Evolutionary conservation across 2,329 filamentous ascomycete genomes (phyloP).

Genomic region (Sporothrix curviconia): DNA sequence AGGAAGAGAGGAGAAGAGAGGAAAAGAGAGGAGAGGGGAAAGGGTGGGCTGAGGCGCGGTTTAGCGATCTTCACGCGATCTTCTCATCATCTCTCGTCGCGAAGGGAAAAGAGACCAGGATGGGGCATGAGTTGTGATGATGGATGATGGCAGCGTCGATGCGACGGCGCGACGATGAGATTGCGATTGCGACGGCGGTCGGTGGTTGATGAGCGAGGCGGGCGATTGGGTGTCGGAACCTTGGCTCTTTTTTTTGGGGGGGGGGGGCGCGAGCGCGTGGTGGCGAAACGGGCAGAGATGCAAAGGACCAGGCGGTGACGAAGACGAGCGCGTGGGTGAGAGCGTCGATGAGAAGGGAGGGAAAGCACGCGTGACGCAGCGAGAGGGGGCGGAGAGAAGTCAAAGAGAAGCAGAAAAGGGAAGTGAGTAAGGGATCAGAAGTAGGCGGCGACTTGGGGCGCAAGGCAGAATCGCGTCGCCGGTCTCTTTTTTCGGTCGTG

Average conservation of each 20-base stretch:
- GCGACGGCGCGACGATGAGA: not conserved
- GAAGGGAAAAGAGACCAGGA: slow-evolving; percentile 21
- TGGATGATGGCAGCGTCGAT: slow-evolving; percentile 17
- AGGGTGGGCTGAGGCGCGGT: slow-evolving; percentile 23
- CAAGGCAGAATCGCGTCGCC: slow-evolving; percentile 4
- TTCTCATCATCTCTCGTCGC: slow-evolving; percentile 50
- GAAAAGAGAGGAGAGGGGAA: not conserved
- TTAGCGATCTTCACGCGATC: slow-evolving; percentile 47
- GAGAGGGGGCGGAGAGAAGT: not conserved
- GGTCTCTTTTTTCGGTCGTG: not conserved
- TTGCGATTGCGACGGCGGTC: not conserved
- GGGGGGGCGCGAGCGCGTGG: too few species aligned
- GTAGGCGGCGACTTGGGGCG: not conserved
- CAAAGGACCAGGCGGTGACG: too few species aligned
- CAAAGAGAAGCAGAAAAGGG: not conserved
- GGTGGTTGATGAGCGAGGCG: too few species aligned
- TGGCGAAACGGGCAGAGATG: too few species aligned
- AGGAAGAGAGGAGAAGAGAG: not conserved
- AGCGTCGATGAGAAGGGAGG: not conserved
- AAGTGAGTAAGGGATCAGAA: not conserved
- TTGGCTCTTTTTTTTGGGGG: too few species aligned
- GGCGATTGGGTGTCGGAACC: too few species aligned
- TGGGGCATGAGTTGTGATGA: slow-evolving; percentile 30
- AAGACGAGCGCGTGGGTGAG: too few species aligned
- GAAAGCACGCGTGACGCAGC: not conserved